Percentiles rank a stretch among this genome's conserved stretches.
Evolutionary conservation across 2,329 filamentous ascomycete species (phyloP).

Genomic region (Fusarium solani-melongenae): DNA sequence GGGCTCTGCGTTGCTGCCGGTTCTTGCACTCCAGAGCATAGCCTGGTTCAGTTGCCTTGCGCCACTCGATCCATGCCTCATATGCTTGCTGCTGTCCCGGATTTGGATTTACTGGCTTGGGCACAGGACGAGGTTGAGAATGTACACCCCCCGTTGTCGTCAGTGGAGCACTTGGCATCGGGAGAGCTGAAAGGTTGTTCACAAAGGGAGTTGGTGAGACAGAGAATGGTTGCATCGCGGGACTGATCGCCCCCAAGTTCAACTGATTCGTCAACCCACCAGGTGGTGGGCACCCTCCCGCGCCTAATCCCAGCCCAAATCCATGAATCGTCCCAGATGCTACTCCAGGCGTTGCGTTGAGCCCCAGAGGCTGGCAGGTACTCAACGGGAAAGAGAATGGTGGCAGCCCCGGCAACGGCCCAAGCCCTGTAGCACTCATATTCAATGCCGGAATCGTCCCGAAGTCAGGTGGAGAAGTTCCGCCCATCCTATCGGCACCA

Average conservation of each 20-base stretch:
- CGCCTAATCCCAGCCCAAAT: not conserved
- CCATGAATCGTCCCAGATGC: slow-evolving; percentile 11
- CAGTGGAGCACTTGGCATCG: slow-evolving; percentile 1
- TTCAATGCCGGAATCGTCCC: not conserved
- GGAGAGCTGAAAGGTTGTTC: not conserved
- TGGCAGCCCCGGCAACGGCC: not conserved
- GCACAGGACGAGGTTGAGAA: slow-evolving; percentile 39
- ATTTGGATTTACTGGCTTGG: slow-evolving; percentile 56
- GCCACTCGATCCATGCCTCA: slow-evolving; percentile 61
- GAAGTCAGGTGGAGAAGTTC: not conserved
- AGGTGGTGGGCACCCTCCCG: not conserved
- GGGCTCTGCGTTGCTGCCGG: slow-evolving; percentile 54
- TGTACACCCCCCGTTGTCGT: not conserved
- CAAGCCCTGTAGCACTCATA: not conserved
- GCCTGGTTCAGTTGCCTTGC: slow-evolving; percentile 59
- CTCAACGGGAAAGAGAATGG: not conserved
- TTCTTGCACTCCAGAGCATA: slow-evolving; percentile 59
- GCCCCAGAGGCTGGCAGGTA: not conserved
- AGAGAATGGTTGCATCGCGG: slow-evolving; percentile 4
- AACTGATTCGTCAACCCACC: slow-evolving; percentile 4
- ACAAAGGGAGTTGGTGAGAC: not conserved
- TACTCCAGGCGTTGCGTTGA: not conserved
- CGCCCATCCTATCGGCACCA: not conserved
- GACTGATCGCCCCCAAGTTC: not conserved
- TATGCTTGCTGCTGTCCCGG: slow-evolving; percentile 57